Base-by-base conservation (phyloP, 1,139 yeast genomes). In the Sugiyamaella neomexicana region DNA sequence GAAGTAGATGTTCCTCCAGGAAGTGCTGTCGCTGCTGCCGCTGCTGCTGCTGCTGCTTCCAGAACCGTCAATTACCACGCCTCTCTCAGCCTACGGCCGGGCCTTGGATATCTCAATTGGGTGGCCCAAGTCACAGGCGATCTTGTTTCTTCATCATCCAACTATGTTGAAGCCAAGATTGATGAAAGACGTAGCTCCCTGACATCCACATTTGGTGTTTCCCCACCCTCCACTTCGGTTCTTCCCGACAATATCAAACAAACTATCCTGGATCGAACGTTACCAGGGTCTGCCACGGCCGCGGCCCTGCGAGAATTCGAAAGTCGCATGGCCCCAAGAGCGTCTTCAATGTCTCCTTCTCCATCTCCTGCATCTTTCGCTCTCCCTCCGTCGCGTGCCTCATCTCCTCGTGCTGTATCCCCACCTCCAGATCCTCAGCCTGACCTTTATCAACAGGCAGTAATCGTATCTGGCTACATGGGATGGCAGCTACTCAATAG, bases 371-470 rank as follows among this genome's bases (percentile, higher is more conserved):
- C 46, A 7, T 43, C 46, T 23, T 31, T 37, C 23, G 5, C 36
- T 7, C 16, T 8, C 10, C 5, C 48, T 16, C 31, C 40, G 16
- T 25, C 38, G n/a, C 32, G 37, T 20, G 25, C 45, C 16, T 6
- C 36, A 2, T 12, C 16, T 6, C 5, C 48, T 10, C 40, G 15
- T 29, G 6, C 36, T 5, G 12, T n/a, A 13, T 29, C 27, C 29
- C 40, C 29, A 5, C n/a, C 27, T 17, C 29, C 48, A 12, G 39
- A 41, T 12, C 52, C 48, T 6, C 56, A 51, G 16, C 62, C 60
- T 2, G 63, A 61, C 42, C 56, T 63, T 31, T 62, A 61, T 54
- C 63, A 63, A 37, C 65, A 63, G 41, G 63, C 60, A 10, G 60
- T 55, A 23, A 57, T 62, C 8, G 65, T 62, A 3, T 59, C 65